Evolutionary conservation across 371 early-diverging fungal species (phyloP).

Genomic region (Pancytospora philotis): DNA sequence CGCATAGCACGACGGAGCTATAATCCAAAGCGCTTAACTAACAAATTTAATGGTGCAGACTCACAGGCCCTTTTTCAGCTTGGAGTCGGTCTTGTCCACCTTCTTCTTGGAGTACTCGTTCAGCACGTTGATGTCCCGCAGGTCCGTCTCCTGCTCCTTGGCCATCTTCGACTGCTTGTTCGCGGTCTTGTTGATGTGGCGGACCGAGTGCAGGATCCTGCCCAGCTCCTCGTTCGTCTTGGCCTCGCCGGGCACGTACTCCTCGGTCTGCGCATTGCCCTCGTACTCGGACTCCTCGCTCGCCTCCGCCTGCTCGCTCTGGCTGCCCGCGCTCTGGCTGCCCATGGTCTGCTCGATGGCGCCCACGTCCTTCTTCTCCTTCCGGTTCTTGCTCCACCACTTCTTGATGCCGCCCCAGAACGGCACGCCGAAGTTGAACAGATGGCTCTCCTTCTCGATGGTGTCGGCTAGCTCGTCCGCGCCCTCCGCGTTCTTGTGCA

Average conservation of each 20-base stretch:
- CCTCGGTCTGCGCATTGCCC: slow-evolving; percentile 23
- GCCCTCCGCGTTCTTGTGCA: slow-evolving; percentile 41
- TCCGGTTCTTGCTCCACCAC: slow-evolving; percentile 22
- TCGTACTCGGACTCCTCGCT: slow-evolving; percentile 1
- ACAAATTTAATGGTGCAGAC: too few species aligned
- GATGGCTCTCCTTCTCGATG: slow-evolving; percentile 41
- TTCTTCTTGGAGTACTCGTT: slow-evolving; percentile 39
- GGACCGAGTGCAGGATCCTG: slow-evolving; percentile 25
- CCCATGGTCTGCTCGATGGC: background rate
- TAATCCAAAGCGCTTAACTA: too few species aligned
- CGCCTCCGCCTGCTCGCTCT: slow-evolving; percentile 16
- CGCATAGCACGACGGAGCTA: too few species aligned
- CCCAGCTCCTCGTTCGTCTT: slow-evolving; percentile 52
- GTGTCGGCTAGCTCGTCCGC: slow-evolving; percentile 43
- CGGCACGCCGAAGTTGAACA: slow-evolving; percentile 35
- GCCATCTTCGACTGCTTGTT: slow-evolving; percentile 35
- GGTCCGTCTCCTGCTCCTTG: slow-evolving; percentile 38
- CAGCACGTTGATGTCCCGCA: slow-evolving; percentile 42
- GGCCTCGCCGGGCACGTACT: slow-evolving; percentile 35
- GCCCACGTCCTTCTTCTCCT: slow-evolving; percentile 15
- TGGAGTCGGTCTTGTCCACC: slow-evolving; percentile 41
- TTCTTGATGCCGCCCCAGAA: slow-evolving; percentile 36
- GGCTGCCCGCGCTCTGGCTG: slow-evolving; percentile 4
- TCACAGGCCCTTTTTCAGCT: slow-evolving; percentile 34
- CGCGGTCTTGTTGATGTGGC: slow-evolving; percentile 41